A percentile compares a stretch with the other conserved stretches of the same genome.
These are phyloP conservation scores for Pythium guiyangense DNA, from an alignment of 352 stramenopile genomes.

Conservation along the genomic window DNA sequence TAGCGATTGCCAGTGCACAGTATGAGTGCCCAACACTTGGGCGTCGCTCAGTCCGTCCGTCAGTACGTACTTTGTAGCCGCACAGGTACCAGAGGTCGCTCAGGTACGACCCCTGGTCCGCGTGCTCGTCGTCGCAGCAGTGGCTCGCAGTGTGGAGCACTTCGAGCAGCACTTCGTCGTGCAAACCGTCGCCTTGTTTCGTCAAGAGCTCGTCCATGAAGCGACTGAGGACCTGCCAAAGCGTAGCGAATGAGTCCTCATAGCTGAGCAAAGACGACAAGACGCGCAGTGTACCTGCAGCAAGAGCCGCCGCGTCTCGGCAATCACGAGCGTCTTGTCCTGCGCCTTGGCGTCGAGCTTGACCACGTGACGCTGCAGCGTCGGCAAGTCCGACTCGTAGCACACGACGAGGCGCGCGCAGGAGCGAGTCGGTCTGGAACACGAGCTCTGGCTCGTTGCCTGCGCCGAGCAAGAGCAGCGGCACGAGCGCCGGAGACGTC, in stretches of 20 bases:
- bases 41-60: no score
- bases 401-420: slow-evolving; percentile 43
- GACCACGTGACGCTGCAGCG: slow-evolving; percentile 35
- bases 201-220: slow-evolving; percentile 37
- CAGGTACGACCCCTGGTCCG: slow-evolving; percentile 62
- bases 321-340: slow-evolving; percentile 31
- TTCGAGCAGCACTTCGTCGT: slow-evolving; percentile 44
- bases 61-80: slow-evolving; percentile 34
- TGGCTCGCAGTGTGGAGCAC: slow-evolving; percentile 63
- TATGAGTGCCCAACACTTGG: neutral
- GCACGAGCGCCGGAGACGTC: slow-evolving; percentile 11
- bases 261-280: slow-evolving; percentile 1
- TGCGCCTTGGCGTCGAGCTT: slow-evolving; percentile 36
- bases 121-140: slow-evolving; percentile 36
- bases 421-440: slow-evolving; percentile 27
- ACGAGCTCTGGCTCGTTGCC: slow-evolving; percentile 22
- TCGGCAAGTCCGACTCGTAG: slow-evolving; percentile 54
- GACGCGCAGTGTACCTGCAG: slow-evolving; percentile 22
- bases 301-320: slow-evolving; percentile 38
- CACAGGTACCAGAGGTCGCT: slow-evolving; percentile 70
- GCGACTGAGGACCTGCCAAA: slow-evolving; percentile 15
- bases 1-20: slow-evolving; percentile 10
- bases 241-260: neutral
- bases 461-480: slow-evolving; percentile 30
- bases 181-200: slow-evolving; percentile 14